Evolutionary conservation across 2,329 filamentous ascomycete genomes (phyloP), one percentile per base, ranked within the genome.

Genomic region (Botrytis tulipae): DNA sequence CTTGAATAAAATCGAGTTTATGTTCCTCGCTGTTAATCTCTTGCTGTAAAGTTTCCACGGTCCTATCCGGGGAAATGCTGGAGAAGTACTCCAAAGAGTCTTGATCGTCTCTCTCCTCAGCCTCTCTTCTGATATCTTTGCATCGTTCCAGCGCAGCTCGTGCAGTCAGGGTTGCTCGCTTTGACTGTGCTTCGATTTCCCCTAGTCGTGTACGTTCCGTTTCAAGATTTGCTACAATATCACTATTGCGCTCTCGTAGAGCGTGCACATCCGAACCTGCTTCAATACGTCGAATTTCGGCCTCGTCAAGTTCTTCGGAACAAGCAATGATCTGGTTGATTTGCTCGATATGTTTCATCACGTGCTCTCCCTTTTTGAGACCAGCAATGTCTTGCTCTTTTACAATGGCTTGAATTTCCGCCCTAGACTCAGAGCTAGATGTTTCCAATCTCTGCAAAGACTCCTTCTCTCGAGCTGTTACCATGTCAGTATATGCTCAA

Each of bases 1-100:
- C 91, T 73, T 94, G 91, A 71, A 96, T 92, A 76, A 96, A 88
- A 74, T 94, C 92, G 4, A 98, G 88, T 74, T 92, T 91, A 37
- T 92, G 90, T 75, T 89, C 86, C 80, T 94, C 91, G 0, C 91
- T 90, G 35, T 90, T 86, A 68, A 98, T 92, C 74, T 97, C 91
- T 16, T 88, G 86, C 42, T 93, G 87, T 10, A 98, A 84, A 4
- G 91, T 87, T 66, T 92, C 90, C 0, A 87, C 78, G 1, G 86
- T 87, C 80, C 88, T 88, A 5, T 83, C 84, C 18, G 83, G 79
- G 1, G 84, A 82, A 20, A 90, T 80, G 1, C 82, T 81, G 1
- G 80, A 81, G 68, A 89, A 83, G 32, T 83, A 76, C 25, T 85
- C 81, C 54, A 77, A 60, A 59, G 78, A 78, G 75, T 83, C 79